A percentile compares a stretch with the other conserved stretches of the same genome.
Evolutionary conservation across 2,329 filamentous ascomycete species (phyloP).

Genomic region (Aspergillus flavus): DNA sequence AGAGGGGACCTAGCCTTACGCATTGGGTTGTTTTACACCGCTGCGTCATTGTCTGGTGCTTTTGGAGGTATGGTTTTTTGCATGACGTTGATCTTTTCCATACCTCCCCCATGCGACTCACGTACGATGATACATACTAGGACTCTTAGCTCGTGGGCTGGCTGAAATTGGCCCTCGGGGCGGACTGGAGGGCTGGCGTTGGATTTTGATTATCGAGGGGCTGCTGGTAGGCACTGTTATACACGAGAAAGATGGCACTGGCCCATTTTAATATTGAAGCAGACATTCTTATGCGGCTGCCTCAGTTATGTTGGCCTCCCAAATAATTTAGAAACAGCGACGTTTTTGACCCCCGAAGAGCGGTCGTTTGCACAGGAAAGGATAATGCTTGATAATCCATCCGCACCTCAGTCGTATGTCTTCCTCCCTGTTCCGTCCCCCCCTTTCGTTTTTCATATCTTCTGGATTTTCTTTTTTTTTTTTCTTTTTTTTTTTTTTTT

Average conservation of each 20-base stretch:
- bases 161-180: conserved; percentile 60
- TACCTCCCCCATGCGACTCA: neutral
- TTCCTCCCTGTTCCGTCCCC: neutral
- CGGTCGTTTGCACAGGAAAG: conserved; percentile 52
- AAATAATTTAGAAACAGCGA: conserved; percentile 57
- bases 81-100: neutral
- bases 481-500: too few species aligned
- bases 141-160: conserved; percentile 63
- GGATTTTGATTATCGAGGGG: conserved; percentile 66
- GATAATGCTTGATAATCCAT: conserved; percentile 43
- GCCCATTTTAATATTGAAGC: neutral
- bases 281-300: conserved; percentile 59
- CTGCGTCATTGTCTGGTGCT: conserved; percentile 65
- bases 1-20: conserved; percentile 63
- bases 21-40: conserved; percentile 70
- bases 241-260: neutral
- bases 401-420: conserved; percentile 29
- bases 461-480: too few species aligned
- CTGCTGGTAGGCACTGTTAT: conserved; percentile 29
- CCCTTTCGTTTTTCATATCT: too few species aligned
- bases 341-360: conserved; percentile 58
- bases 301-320: conserved; percentile 59
- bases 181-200: conserved; percentile 61
- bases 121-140: conserved; percentile 21
- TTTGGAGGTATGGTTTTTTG: conserved; percentile 54